These are phyloP conservation scores for Purpureocillium takamizusanense DNA, from an alignment of 2,329 filamentous ascomycete genomes.

Conservation along the genomic window DNA sequence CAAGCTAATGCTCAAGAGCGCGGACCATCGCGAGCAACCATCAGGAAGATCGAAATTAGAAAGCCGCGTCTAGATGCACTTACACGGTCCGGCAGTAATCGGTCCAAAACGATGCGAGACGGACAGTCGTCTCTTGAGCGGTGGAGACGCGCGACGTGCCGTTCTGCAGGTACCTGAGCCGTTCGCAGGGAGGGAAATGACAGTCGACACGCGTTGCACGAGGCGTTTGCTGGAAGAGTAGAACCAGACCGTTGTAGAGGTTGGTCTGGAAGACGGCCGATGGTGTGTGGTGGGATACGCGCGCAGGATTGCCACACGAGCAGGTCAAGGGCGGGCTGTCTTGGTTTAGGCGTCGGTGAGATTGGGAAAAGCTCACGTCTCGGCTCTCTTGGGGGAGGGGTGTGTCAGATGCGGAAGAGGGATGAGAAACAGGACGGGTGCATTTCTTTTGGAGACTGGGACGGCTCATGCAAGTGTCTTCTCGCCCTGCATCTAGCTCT, in stretches of 20 bases:
- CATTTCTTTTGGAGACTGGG: constrained; percentile 24
- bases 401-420: constrained; percentile 12
- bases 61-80: constrained; percentile 5
- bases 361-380: constrained; percentile 20
- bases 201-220: constrained; percentile 8
- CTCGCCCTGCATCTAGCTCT: constrained; percentile 18
- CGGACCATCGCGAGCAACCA: neutral
- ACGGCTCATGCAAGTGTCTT: constrained; percentile 20
- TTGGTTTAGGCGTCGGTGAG: constrained; percentile 14
- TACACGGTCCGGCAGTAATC: constrained; percentile 1
- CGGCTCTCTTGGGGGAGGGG: constrained; percentile 14
- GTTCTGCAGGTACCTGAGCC: constrained; percentile 12
- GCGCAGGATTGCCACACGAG: constrained; percentile 1
- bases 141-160: constrained; percentile 3
- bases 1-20: neutral
- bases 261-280: constrained; percentile 8
- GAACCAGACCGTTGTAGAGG: constrained; percentile 6
- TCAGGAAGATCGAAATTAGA: constrained; percentile 5
- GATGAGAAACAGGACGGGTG: constrained; percentile 16
- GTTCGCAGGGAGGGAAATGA: constrained; percentile 13
- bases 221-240: neutral
- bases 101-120: constrained; percentile 10
- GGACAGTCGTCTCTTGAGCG: constrained; percentile 5
- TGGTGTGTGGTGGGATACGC: constrained; percentile 8
- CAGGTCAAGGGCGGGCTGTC: constrained; percentile 9